Base-by-base conservation (phyloP, 176 grass and related monocot genomes). In the Aegilops sharonensis region DNA sequence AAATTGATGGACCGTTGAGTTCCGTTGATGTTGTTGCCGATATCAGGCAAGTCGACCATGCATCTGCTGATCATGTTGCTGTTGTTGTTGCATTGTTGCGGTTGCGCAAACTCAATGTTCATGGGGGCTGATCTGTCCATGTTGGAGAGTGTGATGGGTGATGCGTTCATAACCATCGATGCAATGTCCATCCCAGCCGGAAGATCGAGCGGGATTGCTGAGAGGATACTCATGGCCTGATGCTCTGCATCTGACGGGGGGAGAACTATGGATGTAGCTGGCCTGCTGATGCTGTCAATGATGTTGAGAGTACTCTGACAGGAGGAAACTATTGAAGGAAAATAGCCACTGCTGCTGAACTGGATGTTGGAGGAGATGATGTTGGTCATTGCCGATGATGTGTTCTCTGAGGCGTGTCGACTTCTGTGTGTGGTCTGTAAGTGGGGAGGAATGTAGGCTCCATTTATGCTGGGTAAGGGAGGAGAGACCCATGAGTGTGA, bases 401-500 rank as follows among this genome's bases (percentile, higher is more conserved):
- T 73, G 39, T 94, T 91, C 61, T 95, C 91, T 31, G 92, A 83
- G 74, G 42, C 77, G 61, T 92, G 87, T 52, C 62, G 89, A 54
- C 50, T 83, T 78, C 76, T 68, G 0, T 85, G 83, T 29, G 88
- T 50, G 10, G 62, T 69, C 23, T 88, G 89, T 7, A 86, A 70
- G 48, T 78, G 39, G 9, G 89, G 78, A 71, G 83, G 83, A 43
- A 82, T 62, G 62, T 90, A 87, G 54, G 74, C 50, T 52, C 86
- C 85, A 17, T 90, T 94, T 75, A 66, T 77, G 79, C 84, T 70
- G 57, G 90, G 85, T 70, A 88, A 68, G 1, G 87, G 85, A 68
- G 92, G 87, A 40, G 90, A 89, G 6, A 97, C 85, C 90, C 92
- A 92, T 9, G 97, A 93, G 50, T 99, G 94, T 56, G 97, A 92